Base-by-base conservation (phyloP, 2,329 filamentous ascomycete genomes). In the Fulvia fulva region DNA sequence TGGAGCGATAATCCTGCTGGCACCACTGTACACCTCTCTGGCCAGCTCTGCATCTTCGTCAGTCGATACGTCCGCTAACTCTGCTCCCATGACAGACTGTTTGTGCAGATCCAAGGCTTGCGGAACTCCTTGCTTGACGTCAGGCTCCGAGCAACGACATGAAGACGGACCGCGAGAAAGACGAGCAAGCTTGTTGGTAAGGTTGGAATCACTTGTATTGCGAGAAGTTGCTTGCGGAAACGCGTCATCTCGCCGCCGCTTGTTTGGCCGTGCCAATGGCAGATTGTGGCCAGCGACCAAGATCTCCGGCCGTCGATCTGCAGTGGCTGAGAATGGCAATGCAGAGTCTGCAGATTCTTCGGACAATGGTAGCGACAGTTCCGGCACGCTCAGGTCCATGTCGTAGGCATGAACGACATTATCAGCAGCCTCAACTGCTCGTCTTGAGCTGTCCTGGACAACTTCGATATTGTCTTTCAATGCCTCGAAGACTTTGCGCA, bases 361-460 rank as follows among this genome's bases (percentile, higher is more conserved):
- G 1, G 64, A 51, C 4, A 69, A 57, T 21, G 73, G 70, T 34
- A 75, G 72, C n/a, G 73, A 76, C 34, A 81, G 84, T 62, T 87
- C 84, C n/a, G 87, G 87, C 44, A 90, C 80, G 65, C 87, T 83
- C 85, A 89, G 87, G 67, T 89, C 87, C 73, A 89, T 82, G 67
- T 89, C 87, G 65, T 89, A 89, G 12, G 87, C 87, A 71, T 89
- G 86, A 9, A 90, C 87, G 19, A 90, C 86, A 65, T 90, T 90
- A 70, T 90, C 87, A 7, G 87, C 87, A 21, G 87, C 87, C 71
- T 89, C 87, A 3, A 90, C 85, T 1, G 87, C 87, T 59, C 87
- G 80, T 68, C 86, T 81, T 55, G 87, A 87, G 69, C 86, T 89
- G 68, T 89, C 87, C 80, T 90, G 87, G 46, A 88, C 84, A 52